Base-by-base conservation (phyloP, 208 protist species). In the Trypanosomatidae sp. region DNA sequence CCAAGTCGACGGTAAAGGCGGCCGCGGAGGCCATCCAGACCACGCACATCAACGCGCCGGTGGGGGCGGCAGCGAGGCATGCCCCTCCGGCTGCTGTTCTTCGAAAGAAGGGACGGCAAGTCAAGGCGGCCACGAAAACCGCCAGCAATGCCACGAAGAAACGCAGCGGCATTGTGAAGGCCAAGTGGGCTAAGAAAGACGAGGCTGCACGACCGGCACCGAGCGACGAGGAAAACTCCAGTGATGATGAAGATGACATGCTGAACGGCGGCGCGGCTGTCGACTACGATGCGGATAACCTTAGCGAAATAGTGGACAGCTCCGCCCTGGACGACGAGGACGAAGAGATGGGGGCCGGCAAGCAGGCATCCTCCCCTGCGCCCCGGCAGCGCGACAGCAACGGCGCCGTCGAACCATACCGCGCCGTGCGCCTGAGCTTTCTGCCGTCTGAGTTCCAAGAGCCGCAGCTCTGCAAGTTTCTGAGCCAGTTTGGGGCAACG, bases 401-500 rank as follows among this genome's bases (percentile, higher is more conserved):
- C 52, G 67, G 69, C 65, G 64, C 67, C 46, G 50, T 46, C 36
- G 74, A 75, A 25, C 71, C 88, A 25, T 96, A 96, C 79, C 62
- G 80, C 6, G 92, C 62, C 12, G 87, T 96, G 15, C 83, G 85
- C n/a, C 85, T 96, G 30, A 86, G 90, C 58, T 93, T 93, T 69
- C 83, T 96, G 52, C 92, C 92, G 10, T 49, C 86, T 10, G 88
- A 92, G 78, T 96, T 96, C 67, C 76, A 96, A 74, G 89, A 96
- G 85, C 89, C 90, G 44, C 87, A 96, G 82, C 81, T 96, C 39
- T 94, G 84, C 76, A 93, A 96, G 76, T 96, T 96, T 66, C 81
- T 96, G 25, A 84, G 76, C 52, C 92, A 96, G 80, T 96, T 96
- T 71, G 92, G 90, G 12, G 88, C 88, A 25, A 83, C 75, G 15